Conservation (phyloP, 2,329 filamentous ascomycete species). For the Venturia oleaginea region DNA sequence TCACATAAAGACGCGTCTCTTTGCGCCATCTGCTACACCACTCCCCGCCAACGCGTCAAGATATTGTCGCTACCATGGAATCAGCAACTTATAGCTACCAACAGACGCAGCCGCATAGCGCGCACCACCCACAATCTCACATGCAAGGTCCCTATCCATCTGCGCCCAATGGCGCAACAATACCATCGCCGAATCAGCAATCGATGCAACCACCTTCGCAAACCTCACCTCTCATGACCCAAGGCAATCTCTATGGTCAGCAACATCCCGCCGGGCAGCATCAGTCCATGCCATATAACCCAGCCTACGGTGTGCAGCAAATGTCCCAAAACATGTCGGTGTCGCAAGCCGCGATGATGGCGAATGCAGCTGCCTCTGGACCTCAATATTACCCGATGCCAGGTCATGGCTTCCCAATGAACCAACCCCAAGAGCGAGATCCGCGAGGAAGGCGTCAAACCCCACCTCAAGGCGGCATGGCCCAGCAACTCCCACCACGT, state of each 20-base stretch:
- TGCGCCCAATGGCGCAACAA: conserved; percentile 35
- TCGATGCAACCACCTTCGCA: conserved; percentile 55
- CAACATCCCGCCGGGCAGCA: conserved; percentile 52
- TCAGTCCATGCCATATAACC: conserved; percentile 71
- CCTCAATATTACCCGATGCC: conserved; percentile 60
- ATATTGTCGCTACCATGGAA: conserved; percentile 31
- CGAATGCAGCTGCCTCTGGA: conserved; percentile 83
- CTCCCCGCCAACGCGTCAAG: neutral
- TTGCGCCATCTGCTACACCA: conserved; percentile 1
- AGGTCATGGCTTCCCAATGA: conserved; percentile 48
- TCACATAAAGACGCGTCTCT: conserved; percentile 9
- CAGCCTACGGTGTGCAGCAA: conserved; percentile 63
- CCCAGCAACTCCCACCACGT: conserved; percentile 23
- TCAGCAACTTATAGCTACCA: conserved; percentile 37
- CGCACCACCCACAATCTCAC: conserved; percentile 34
- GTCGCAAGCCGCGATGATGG: conserved; percentile 87
- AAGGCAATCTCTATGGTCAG: conserved; percentile 53
- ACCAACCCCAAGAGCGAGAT: conserved; percentile 23
- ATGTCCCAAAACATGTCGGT: conserved; percentile 76
- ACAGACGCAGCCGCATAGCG: conserved; percentile 32
- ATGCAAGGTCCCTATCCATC: conserved; percentile 28
- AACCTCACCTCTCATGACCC: conserved; percentile 72
- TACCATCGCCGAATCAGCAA: conserved; percentile 63
- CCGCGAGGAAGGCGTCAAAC: conserved; percentile 10
- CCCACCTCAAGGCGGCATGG: conserved; percentile 11